Base-by-base conservation (phyloP, 108 stramenopile genomes). In the Nitzschia sp. region DNA sequence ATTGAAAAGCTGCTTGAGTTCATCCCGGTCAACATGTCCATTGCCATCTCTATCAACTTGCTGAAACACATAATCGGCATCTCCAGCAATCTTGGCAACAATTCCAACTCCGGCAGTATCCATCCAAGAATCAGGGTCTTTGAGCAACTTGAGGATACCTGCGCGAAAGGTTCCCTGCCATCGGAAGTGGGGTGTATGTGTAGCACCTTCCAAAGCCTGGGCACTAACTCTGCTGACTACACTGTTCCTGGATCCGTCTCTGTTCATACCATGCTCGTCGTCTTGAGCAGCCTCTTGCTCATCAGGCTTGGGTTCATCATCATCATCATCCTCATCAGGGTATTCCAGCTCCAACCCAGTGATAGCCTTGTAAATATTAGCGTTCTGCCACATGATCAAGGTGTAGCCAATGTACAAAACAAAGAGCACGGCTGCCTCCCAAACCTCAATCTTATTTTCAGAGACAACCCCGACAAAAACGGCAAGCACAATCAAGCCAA, bases 371-470 rank as follows among this genome's bases (percentile, higher is more conserved):
- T 90, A 87, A 0, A 87, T 41, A 26, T 71, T 65, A 34, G 77
- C 67, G 77, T 91, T 88, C 39, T 80, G 67, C 70, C 67, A 78
- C 94, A 93, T 93, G 58, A 95, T 51, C 52, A 86, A 7, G 57
- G 78, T 76, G 74, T 95, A 95, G 10, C 78, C 85, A 26, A 89
- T 10, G 72, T 95, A 95, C 78, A 92, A 73, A 19, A 51, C 50
- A 69, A 92, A 81, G 63, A 93, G 70, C 39, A 95, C 71, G 29
- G 74, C 24, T 0, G 91, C 85, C 76, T 93, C 93, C 85, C 83
- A 93, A 69, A 70, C 55, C 40, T 77, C 51, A 54, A 95, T 87
- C 48, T 64, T 65, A 10, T 80, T 79, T 26, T 75, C 50, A 7
- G 76, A 51, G 21, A 61, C 55, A 19, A 80, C 65, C 19, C 81